Evolutionary conservation across 345 rosid genomes (phyloP).

Genomic region (Aethionema arabicum): DNA sequence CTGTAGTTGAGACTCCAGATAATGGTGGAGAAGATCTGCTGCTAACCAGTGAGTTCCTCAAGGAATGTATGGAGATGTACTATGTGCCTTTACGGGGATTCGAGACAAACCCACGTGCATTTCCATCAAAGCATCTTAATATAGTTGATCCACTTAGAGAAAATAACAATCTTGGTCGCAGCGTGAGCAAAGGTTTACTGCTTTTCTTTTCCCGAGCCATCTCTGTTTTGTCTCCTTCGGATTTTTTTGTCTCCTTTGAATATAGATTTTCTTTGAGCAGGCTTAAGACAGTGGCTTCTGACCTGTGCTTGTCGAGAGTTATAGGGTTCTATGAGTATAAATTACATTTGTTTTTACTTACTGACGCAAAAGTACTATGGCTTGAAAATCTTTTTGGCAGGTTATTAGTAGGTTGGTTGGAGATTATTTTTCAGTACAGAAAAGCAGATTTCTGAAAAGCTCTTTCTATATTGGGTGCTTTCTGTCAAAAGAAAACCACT

Average conservation of each 20-base stretch:
- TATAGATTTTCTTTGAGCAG: slow-evolving; percentile 17
- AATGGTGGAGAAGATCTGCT: slow-evolving; percentile 56
- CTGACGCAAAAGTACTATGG: no score
- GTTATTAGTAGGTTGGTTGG: no score
- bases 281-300: slow-evolving; percentile 17
- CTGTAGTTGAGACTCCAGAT: slow-evolving; percentile 57
- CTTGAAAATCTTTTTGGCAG: no score
- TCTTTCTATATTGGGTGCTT: no score
- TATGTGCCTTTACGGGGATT: slow-evolving; percentile 60
- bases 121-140: slow-evolving; percentile 72
- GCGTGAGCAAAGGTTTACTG: slow-evolving; percentile 85
- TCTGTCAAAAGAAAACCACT: no score
- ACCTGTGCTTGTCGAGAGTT: slow-evolving; percentile 8
- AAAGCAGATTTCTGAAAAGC: no score
- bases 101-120: slow-evolving; percentile 55
- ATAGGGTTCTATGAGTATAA: neutral
- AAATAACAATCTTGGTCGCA: slow-evolving; percentile 91
- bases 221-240: neutral
- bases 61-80: slow-evolving; percentile 55
- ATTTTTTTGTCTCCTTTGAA: neutral
- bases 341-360: no score
- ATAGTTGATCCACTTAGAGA: slow-evolving; percentile 83
- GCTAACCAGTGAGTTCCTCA: slow-evolving; percentile 64
- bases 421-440: no score
- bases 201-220: slow-evolving; percentile 20